Conservation (phyloP, 352 stramenopile genomes). For the Thraustochytrium sp. region DNA sequence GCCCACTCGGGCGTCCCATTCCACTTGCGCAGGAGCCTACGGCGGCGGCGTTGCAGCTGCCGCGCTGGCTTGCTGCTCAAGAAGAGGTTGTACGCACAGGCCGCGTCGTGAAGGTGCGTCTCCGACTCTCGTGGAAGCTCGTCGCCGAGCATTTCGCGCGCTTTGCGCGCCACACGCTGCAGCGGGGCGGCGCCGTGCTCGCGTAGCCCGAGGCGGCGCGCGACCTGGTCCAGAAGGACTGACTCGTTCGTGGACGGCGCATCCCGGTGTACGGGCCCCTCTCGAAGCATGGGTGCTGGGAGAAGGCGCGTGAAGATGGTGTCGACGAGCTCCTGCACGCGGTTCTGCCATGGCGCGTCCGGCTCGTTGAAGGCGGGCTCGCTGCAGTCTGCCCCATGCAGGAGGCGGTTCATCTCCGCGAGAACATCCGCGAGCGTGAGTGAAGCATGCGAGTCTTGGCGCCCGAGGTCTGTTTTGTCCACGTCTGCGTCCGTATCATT, state of each 20-base stretch:
- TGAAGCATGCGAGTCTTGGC: too few species aligned
- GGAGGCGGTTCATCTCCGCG: background rate
- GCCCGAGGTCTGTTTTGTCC: too few species aligned
- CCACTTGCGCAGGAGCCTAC: background rate
- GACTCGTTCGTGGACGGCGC: too few species aligned
- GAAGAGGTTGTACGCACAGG: constrained; percentile 28
- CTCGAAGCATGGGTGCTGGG: background rate
- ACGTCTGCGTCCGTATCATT: too few species aligned
- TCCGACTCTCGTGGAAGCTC: constrained; percentile 6
- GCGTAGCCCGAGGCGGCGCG: too few species aligned
- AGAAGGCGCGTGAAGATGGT: constrained; percentile 38
- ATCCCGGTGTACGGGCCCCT: too few species aligned
- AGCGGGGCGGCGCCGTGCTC: background rate
- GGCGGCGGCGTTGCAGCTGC: background rate
- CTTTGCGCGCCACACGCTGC: background rate
- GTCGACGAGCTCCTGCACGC: constrained; percentile 15
- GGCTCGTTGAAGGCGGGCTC: background rate
- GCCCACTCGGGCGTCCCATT: background rate
- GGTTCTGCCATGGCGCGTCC: background rate
- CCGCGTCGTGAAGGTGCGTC: constrained; percentile 15
- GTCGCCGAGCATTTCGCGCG: background rate
- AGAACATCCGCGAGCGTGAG: background rate
- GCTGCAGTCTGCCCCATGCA: background rate
- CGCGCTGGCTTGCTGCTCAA: background rate
- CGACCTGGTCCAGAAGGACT: too few species aligned